These are phyloP conservation scores for Paramecium octaurelia DNA, from an alignment of 73 alveolate species.

Conservation along the genomic window DNA sequence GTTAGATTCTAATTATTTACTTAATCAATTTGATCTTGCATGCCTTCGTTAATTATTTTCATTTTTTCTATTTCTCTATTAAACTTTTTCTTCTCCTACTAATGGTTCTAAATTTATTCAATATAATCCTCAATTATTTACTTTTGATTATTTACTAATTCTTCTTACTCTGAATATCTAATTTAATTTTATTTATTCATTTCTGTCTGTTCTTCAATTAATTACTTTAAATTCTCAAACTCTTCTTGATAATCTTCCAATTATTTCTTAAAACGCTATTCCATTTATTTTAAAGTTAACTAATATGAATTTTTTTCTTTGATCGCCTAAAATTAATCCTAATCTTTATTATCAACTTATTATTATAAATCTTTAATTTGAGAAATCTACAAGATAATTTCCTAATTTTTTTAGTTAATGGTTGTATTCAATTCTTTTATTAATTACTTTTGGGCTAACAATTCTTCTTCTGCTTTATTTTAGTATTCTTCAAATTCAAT, in stretches of 20 bases:
- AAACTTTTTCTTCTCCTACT: neutral
- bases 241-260: slow-evolving; percentile 38
- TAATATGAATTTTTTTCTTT: neutral
- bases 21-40: neutral
- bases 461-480: neutral
- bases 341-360: neutral
- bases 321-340: neutral
- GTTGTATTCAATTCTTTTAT: neutral
- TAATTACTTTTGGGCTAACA: neutral
- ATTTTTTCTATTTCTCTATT: slow-evolving; percentile 10
- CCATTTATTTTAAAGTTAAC: neutral
- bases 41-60: neutral
- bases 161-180: neutral
- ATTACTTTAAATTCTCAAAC: neutral
- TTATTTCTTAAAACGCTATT: neutral
- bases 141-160: neutral
- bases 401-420: neutral
- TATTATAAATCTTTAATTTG: neutral
- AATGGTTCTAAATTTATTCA: neutral
- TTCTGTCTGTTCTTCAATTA: neutral
- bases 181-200: neutral
- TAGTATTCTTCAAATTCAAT: neutral
- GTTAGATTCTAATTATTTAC: neutral
- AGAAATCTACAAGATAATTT: neutral
- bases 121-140: slow-evolving; percentile 40